phyloP scores from a whole-genome alignment of 116 monocot species.

The Cymodocea nodosa region DNA sequence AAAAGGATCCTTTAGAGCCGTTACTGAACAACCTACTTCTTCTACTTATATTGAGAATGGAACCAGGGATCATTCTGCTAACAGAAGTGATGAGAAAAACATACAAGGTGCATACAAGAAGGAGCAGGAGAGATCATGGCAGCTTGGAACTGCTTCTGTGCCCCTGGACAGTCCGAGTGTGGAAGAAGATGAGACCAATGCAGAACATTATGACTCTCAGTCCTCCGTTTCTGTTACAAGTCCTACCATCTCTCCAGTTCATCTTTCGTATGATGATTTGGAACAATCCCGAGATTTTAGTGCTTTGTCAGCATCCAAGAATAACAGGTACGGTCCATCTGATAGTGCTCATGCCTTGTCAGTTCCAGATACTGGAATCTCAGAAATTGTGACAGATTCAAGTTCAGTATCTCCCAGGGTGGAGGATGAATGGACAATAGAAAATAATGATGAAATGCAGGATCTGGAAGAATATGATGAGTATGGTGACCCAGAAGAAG shows the following conservation, averaged over 20 bases:
- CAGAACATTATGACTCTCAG: slow-evolving; percentile 55
- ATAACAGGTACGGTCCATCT: slow-evolving; percentile 33
- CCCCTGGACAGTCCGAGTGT: slow-evolving; percentile 19
- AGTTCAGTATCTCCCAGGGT: slow-evolving; percentile 29
- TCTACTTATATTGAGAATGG: slow-evolving; percentile 23
- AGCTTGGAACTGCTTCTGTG: slow-evolving; percentile 10
- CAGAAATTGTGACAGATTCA: slow-evolving; percentile 11
- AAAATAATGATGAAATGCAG: slow-evolving; percentile 40
- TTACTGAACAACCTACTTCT: slow-evolving; percentile 17
- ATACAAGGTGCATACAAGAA: slow-evolving; percentile 20
- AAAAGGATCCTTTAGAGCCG: slow-evolving; percentile 30
- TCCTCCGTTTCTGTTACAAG: slow-evolving; percentile 83
- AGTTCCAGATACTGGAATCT: slow-evolving; percentile 13
- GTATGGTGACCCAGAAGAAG: slow-evolving; percentile 41
- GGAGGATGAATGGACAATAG: slow-evolving; percentile 75
- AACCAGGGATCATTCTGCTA: slow-evolving; percentile 7
- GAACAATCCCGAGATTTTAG: slow-evolving; percentile 60
- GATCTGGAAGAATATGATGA: slow-evolving; percentile 63
- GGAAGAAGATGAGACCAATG: slow-evolving; percentile 28
- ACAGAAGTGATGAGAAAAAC: slow-evolving; percentile 21
- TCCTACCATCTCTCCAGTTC: slow-evolving; percentile 69
- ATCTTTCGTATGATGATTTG: slow-evolving; percentile 73
- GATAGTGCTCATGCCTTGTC: slow-evolving; percentile 21
- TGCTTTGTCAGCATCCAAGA: slow-evolving; percentile 27
- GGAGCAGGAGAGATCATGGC: slow-evolving; percentile 22